phyloP scores from a whole-genome alignment of 345 rosid genomes.

The Carallia pectinifolia region DNA sequence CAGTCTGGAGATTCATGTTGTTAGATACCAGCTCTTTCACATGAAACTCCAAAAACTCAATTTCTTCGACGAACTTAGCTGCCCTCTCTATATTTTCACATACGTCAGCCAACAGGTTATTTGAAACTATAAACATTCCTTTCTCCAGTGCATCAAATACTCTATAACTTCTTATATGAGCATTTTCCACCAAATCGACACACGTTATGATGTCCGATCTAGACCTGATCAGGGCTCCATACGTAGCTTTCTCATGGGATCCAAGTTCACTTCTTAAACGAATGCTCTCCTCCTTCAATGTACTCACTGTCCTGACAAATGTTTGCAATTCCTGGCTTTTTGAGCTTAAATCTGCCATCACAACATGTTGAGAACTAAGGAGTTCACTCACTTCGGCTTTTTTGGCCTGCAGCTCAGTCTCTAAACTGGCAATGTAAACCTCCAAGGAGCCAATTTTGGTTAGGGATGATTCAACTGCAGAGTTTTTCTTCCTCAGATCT shows the following conservation, averaged over 20 bases:
- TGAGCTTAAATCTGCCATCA: constrained; percentile 38
- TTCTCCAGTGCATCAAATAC: constrained; percentile 24
- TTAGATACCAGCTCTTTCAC: constrained; percentile 52
- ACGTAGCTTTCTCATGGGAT: constrained; percentile 26
- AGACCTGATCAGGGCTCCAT: constrained; percentile 32
- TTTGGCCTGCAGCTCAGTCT: constrained; percentile 51
- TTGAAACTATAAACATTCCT: constrained; percentile 35
- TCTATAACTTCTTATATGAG: constrained; percentile 19
- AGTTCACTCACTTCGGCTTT: constrained; percentile 46
- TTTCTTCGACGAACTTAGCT: constrained; percentile 45
- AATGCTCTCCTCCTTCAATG: constrained; percentile 43
- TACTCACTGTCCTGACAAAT: constrained; percentile 31
- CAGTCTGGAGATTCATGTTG: constrained; percentile 54
- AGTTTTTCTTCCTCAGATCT: constrained; percentile 47
- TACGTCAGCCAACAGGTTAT: constrained; percentile 46
- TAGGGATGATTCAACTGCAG: constrained; percentile 38
- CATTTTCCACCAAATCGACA: constrained; percentile 23
- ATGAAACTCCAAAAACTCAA: constrained; percentile 49
- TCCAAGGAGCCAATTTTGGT: constrained; percentile 41
- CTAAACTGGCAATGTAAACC: constrained; percentile 42
- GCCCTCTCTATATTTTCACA: constrained; percentile 44
- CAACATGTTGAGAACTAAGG: constrained; percentile 42
- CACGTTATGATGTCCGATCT: constrained; percentile 39
- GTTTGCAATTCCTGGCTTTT: constrained; percentile 47
- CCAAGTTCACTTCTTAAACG: constrained; percentile 31